Evolutionary conservation across 2,329 filamentous ascomycete genomes (phyloP).

Genomic region (Aspergillus brasiliensis): DNA sequence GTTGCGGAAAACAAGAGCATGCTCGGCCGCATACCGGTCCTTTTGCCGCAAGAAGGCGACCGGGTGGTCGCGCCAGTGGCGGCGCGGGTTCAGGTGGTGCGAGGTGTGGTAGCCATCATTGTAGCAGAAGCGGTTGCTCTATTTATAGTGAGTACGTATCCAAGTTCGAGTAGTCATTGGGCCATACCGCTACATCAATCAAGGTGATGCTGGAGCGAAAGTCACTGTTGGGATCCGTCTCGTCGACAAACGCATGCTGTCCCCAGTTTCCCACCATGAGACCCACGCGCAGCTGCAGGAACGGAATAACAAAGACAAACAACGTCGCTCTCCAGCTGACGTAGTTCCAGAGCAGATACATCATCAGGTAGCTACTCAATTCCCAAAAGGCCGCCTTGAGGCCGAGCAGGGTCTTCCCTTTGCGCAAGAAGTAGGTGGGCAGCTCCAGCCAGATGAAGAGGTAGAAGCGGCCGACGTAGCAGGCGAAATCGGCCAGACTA

Average conservation of each 20-base stretch:
- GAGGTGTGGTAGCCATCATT: conserved; percentile 83
- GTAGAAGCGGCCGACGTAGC: conserved; percentile 73
- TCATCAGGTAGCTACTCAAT: conserved; percentile 55
- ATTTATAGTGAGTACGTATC: conserved; percentile 8
- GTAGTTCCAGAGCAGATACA: conserved; percentile 54
- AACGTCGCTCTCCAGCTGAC: conserved; percentile 58
- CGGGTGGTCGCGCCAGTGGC: conserved; percentile 82
- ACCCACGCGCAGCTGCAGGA: conserved; percentile 66
- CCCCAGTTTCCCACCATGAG: conserved; percentile 85
- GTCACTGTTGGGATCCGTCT: conserved; percentile 73
- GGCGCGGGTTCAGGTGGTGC: conserved; percentile 34
- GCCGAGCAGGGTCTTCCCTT: conserved; percentile 58
- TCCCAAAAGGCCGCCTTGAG: conserved; percentile 64
- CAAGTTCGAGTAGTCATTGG: background rate
- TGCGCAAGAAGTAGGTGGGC: conserved; percentile 70
- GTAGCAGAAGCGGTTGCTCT: conserved; percentile 82
- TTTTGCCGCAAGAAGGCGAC: conserved; percentile 72
- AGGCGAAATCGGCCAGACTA: conserved; percentile 64
- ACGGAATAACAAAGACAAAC: conserved; percentile 68
- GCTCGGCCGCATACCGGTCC: conserved; percentile 64
- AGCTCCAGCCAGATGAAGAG: conserved; percentile 75
- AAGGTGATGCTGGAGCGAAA: conserved; percentile 78
- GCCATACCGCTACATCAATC: conserved; percentile 74
- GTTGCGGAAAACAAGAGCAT: conserved; percentile 75
- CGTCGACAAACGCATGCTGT: conserved; percentile 79